Conservation (phyloP, 1,284 basidiomycete species). For the Mycena sp. region DNA sequence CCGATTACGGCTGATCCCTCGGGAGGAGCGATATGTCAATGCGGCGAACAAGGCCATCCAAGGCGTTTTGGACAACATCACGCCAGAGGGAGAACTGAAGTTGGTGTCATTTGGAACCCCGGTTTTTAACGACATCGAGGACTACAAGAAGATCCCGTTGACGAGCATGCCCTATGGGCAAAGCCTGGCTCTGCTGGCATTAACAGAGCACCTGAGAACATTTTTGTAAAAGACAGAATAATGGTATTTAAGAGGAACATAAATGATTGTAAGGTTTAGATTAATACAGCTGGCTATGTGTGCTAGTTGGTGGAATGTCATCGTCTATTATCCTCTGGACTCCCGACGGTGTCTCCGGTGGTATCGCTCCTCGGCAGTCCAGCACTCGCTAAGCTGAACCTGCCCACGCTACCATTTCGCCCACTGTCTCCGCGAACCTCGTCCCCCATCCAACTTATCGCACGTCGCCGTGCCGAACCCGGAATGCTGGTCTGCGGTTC, state of each 20-base stretch:
- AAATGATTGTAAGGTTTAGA: conserved; percentile 9
- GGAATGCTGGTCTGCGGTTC: conserved; percentile 40
- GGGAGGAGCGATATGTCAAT: conserved; percentile 53
- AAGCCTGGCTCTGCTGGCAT: conserved; percentile 60
- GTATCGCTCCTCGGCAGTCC: conserved; percentile 17
- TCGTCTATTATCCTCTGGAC: conserved; percentile 1
- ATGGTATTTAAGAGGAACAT: conserved; percentile 5
- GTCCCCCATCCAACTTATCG: conserved; percentile 57
- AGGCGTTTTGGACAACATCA: conserved; percentile 63
- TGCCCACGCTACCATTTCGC: conserved; percentile 21
- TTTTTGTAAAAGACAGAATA: conserved; percentile 40
- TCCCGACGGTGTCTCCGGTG: background rate
- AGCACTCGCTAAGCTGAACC: conserved; percentile 16
- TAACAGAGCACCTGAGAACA: conserved; percentile 57
- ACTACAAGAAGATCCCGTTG: conserved; percentile 63
- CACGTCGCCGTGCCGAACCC: conserved; percentile 46
- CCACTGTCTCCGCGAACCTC: conserved; percentile 32
- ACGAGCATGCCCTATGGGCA: conserved; percentile 77
- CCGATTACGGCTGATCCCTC: conserved; percentile 57
- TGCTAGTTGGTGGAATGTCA: background rate
- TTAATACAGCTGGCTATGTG: conserved; percentile 15
- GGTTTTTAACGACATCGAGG: conserved; percentile 63
- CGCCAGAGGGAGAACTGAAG: conserved; percentile 60
- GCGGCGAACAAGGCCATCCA: conserved; percentile 60
- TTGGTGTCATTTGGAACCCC: conserved; percentile 69